Evolutionary conservation across 2,329 filamentous ascomycete genomes (phyloP), one percentile per base, ranked within the genome.

Genomic region (Botrytis pseudocinerea): DNA sequence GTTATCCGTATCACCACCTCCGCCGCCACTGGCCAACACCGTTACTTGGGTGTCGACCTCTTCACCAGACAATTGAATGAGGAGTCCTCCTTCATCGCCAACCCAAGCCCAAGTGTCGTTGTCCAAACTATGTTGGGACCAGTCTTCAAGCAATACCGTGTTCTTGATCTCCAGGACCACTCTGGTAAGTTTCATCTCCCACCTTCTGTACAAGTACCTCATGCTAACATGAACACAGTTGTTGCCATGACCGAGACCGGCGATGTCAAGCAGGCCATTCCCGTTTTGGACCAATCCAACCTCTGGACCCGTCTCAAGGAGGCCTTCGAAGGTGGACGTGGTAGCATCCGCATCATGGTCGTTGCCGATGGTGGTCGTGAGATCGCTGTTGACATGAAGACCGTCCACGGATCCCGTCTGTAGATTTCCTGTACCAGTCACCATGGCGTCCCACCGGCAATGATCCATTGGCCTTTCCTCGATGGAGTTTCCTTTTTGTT

Each of bases 121-220:
- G 95, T 99, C 81, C 96, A 99, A 92, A 98, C 95, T 87, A 98
- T 99, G 94, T 93, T 97, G 79, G 96, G 95, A 80, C 96, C 96
- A 77, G 91, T 98, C 87, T 98, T 98, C 94, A 98, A 98, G 94
- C 96, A 98, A 90, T 99, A 99, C 92, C 95, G 96, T 82, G 95
- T 99, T 83, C 92, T 99, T 76, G 96, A 99, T 88, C 92, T 99
- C 84, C 91, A 94, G 84, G 93, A 97, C 78, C 95, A 89, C 80
- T 80, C 91, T 80, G 87, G 88, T 81, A 85, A 86, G 79, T 76
- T 10, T 48, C 6, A 32, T 25, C n/a, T 14, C 6, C 84, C 38
- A 5, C n/a, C 35, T 51, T 44, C 4, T 6, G 10, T 3, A 1
- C 44, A 20, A 35, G 10, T 18, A 4, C 22, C 66, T 18, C 4